Evolutionary conservation across 75 land plant genomes (phyloP), one percentile per base, ranked within the genome.

Genomic region (Cupressus sempervirens): DNA sequence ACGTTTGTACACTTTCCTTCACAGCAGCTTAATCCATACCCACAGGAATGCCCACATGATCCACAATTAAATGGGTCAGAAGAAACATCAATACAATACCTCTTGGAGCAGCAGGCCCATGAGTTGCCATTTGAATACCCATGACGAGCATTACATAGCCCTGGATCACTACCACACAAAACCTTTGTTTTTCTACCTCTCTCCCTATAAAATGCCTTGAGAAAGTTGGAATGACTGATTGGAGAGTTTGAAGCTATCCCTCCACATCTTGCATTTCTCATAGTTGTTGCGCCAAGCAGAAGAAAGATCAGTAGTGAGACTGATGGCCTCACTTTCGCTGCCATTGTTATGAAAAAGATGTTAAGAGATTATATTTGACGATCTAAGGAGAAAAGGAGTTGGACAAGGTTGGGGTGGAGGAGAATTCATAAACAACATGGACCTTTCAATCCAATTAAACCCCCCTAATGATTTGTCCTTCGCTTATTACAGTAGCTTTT

Each of bases 11-110:
- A 77, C 29, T 40, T 43, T 43, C 80, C 48, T 77, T 48, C 80
- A 77, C 80, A 77, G 80, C 80, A 77, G 10, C 46, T 43, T 23
- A 77, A 77, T 12, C 80, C 48, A 77, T 41, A 77, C 20, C 80
- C 80, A 26, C 80, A 77, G 7, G 29, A 48, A 43, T 77, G 48
- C 29, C 80, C 80, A 23, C 80, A 77, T 23, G 45, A 9, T 26
- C 80, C 80, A 77, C 80, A 77, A n/a, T 77, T 48, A 20, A 20
- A 10, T 4, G 80, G 38, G 41, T 77, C 46, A 77, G 48, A 40
- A 77, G 80, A 77, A 1, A 77, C 80, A 43, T 77, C 48, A 8
- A 43, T 41, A 48, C 80, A 77, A 40, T 77, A 20, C 48, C n/a
- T 77, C 3, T 77, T 77, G 41, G 26, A 13, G 29, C 80, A 77